These are phyloP conservation scores for Chalara sp. DNA, from an alignment of 2,329 filamentous ascomycete species.

Conservation along the genomic window DNA sequence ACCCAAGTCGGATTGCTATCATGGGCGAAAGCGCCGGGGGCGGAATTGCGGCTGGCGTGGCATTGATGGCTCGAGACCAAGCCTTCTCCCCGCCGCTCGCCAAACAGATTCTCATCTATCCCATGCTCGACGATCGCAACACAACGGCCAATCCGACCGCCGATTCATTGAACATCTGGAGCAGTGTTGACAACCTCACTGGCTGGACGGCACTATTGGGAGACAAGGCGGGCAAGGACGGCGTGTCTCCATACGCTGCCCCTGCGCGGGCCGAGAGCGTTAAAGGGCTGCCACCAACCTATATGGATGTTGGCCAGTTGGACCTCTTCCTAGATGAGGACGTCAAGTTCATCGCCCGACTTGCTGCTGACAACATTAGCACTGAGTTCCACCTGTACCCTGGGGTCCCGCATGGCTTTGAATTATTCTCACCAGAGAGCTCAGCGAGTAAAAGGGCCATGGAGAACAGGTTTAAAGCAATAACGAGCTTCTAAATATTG, in stretches of 20 bases:
- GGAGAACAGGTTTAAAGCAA: background rate
- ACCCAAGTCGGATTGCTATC: constrained; percentile 43
- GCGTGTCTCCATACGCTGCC: background rate
- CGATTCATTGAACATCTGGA: background rate
- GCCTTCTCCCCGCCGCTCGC: constrained; percentile 29
- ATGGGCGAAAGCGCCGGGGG: constrained; percentile 52
- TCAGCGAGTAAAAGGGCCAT: background rate
- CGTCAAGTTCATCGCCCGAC: background rate
- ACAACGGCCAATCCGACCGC: background rate
- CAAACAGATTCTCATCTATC: constrained; percentile 31
- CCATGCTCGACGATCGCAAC: constrained; percentile 25
- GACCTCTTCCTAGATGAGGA: background rate
- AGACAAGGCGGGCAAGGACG: background rate
- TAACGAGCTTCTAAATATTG: background rate
- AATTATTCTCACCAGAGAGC: background rate
- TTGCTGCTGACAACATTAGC: background rate
- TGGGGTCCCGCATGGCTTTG: background rate
- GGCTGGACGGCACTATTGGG: background rate
- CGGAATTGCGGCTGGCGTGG: constrained; percentile 46
- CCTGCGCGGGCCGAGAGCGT: background rate
- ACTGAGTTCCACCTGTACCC: background rate
- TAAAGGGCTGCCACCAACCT: background rate
- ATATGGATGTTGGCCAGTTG: background rate
- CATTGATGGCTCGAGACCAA: constrained; percentile 38
- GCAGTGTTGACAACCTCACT: background rate